These are phyloP conservation scores for Coprinellus micaceus DNA, from an alignment of 768 basidiomycete species.

Conservation along the genomic window DNA sequence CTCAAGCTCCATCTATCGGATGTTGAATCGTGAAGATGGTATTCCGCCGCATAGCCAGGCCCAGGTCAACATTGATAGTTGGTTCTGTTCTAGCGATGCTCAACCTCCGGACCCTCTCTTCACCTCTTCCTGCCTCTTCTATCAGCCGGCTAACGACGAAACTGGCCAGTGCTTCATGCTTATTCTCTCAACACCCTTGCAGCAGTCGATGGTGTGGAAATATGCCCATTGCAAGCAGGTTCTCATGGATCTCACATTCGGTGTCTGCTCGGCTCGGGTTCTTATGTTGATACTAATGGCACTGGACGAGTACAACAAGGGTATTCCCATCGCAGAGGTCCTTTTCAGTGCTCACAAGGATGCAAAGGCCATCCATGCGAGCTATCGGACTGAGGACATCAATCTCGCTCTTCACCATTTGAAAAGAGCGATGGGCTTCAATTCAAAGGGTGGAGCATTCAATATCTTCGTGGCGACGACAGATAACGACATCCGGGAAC, in stretches of 20 bases:
- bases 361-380: slow-evolving; percentile 21
- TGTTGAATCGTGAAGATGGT: slow-evolving; percentile 17
- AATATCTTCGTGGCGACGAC: slow-evolving; percentile 20
- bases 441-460: slow-evolving; percentile 17
- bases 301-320: slow-evolving; percentile 22
- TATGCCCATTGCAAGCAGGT: slow-evolving; percentile 21
- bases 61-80: slow-evolving; percentile 22
- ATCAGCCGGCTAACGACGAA: slow-evolving; percentile 15
- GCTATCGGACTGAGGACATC: slow-evolving; percentile 16
- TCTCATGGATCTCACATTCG: slow-evolving; percentile 25
- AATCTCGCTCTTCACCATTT: slow-evolving; percentile 3
- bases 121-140: slow-evolving; percentile 19
- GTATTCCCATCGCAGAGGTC: slow-evolving; percentile 28
- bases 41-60: slow-evolving; percentile 20
- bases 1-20: slow-evolving; percentile 21
- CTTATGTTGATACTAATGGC: slow-evolving; percentile 31
- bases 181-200: slow-evolving; percentile 18
- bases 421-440: slow-evolving; percentile 14
- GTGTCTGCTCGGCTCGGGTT: slow-evolving; percentile 17
- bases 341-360: slow-evolving; percentile 19
- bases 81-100: slow-evolving; percentile 18
- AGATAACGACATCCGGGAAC: slow-evolving; percentile 27
- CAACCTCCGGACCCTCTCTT: slow-evolving; percentile 17
- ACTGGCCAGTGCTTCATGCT: slow-evolving; percentile 17
- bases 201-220: slow-evolving; percentile 17